These are phyloP conservation scores for Magnaporthiopsis rhizophila DNA, from an alignment of 2,329 filamentous ascomycete genomes.

Conservation along the genomic window DNA sequence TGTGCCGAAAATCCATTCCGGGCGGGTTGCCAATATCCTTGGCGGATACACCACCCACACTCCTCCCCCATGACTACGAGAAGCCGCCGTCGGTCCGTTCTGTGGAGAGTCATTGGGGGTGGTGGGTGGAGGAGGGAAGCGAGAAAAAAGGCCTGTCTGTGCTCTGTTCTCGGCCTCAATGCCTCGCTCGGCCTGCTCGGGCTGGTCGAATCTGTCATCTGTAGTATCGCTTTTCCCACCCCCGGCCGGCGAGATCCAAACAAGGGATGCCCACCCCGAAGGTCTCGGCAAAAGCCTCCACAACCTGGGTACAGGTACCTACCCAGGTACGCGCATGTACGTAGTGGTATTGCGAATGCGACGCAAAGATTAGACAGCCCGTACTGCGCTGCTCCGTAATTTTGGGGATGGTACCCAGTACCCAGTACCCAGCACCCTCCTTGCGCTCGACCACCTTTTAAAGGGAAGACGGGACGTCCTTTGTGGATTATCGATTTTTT, in stretches of 20 bases:
- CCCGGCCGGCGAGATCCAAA: not conserved
- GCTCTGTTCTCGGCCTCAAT: not conserved
- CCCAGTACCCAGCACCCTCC: not conserved
- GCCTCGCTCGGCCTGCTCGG: not conserved
- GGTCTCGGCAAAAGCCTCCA: not conserved
- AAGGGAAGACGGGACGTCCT: not conserved
- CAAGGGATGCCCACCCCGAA: not conserved
- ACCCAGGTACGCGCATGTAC: too few species aligned
- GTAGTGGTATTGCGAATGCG: not conserved
- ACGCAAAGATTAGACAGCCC: not conserved
- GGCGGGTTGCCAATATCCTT: not conserved
- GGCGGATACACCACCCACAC: too few species aligned
- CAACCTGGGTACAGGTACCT: not conserved
- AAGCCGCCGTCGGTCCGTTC: too few species aligned
- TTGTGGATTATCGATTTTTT: not conserved
- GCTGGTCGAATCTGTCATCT: not conserved
- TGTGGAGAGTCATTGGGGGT: too few species aligned
- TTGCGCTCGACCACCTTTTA: not conserved
- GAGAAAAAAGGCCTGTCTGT: not conserved
- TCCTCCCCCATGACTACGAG: not conserved
- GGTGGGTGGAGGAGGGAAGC: too few species aligned
- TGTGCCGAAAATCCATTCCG: conserved; percentile 7
- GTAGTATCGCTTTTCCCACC: too few species aligned
- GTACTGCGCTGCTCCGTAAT: not conserved
- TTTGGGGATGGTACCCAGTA: not conserved